Evolutionary conservation across 768 basidiomycete species (phyloP).

Genomic region (Rhodotorula graminis): DNA sequence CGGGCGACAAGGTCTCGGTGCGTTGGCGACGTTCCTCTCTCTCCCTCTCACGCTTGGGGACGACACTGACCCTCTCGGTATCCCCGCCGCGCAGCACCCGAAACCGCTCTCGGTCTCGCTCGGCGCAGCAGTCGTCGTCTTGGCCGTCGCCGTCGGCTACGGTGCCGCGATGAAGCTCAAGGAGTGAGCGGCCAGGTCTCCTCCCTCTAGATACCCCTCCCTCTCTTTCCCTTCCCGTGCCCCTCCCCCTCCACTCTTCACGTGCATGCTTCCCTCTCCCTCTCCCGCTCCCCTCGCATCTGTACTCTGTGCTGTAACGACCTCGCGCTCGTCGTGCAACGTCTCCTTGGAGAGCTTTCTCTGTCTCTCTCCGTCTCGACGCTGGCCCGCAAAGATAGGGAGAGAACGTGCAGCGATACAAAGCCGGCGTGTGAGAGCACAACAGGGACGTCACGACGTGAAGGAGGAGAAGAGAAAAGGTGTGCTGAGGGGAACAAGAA

Average conservation of each 20-base stretch:
- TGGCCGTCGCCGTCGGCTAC: conserved; percentile 38
- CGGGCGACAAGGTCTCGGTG: not conserved
- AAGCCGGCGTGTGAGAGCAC: no score
- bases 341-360: no score
- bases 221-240: not conserved
- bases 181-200: conserved; percentile 4
- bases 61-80: not conserved
- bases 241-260: not conserved
- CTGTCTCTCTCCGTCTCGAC: no score
- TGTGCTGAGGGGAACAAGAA: no score
- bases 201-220: not conserved
- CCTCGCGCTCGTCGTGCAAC: not conserved
- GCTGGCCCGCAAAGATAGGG: no score
- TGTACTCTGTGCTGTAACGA: not conserved
- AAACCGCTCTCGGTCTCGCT: conserved; percentile 33
- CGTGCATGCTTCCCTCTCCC: no score
- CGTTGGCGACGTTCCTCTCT: not conserved
- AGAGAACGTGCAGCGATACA: no score
- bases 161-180: conserved; percentile 34
- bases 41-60: not conserved
- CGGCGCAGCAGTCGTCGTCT: conserved; percentile 40
- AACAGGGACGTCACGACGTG: no score
- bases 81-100: not conserved
- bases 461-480: no score
- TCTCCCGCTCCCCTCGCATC: not conserved